Evolutionary conservation across 352 stramenopile species (phyloP).

Genomic region (Phytopythium ostracodes): DNA sequence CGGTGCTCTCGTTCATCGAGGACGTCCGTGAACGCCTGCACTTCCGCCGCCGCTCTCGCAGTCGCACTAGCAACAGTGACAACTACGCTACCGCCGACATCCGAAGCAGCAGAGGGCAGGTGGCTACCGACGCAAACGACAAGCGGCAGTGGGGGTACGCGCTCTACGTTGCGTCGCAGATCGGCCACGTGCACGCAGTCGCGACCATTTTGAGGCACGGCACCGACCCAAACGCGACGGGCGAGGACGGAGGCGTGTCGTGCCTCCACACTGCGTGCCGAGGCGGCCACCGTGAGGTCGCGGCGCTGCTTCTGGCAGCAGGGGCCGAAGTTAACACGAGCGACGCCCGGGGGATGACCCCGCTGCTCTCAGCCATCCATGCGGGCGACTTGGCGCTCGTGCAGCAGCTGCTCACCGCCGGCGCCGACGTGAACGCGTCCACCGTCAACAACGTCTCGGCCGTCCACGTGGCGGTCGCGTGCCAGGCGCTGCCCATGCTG

Average conservation of each 20-base stretch:
- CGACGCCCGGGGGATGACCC: constrained; percentile 37
- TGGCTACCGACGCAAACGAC: constrained; percentile 12
- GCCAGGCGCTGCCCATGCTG: constrained; percentile 30
- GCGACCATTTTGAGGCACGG: constrained; percentile 38
- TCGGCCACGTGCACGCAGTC: constrained; percentile 41
- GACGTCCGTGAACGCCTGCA: constrained; percentile 43
- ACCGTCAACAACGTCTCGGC: constrained; percentile 40
- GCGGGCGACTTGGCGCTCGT: constrained; percentile 40
- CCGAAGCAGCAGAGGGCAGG: not conserved
- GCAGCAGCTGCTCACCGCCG: constrained; percentile 36
- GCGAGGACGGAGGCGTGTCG: constrained; percentile 29
- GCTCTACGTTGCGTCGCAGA: constrained; percentile 45
- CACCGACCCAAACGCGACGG: constrained; percentile 33
- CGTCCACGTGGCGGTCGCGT: constrained; percentile 47
- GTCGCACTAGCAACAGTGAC: not conserved
- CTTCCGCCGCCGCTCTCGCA: not conserved
- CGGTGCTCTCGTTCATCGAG: constrained; percentile 36
- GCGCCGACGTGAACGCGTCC: constrained; percentile 46
- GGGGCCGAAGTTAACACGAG: constrained; percentile 38
- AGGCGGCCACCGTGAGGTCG: constrained; percentile 40
- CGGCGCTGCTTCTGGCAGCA: constrained; percentile 35
- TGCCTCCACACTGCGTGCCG: constrained; percentile 46
- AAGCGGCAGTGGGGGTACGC: constrained; percentile 47
- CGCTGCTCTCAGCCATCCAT: constrained; percentile 48
- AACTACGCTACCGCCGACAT: constrained; percentile 2